phyloP scores from a whole-genome alignment of 345 rosid species.

The Corymbia maculata region DNA sequence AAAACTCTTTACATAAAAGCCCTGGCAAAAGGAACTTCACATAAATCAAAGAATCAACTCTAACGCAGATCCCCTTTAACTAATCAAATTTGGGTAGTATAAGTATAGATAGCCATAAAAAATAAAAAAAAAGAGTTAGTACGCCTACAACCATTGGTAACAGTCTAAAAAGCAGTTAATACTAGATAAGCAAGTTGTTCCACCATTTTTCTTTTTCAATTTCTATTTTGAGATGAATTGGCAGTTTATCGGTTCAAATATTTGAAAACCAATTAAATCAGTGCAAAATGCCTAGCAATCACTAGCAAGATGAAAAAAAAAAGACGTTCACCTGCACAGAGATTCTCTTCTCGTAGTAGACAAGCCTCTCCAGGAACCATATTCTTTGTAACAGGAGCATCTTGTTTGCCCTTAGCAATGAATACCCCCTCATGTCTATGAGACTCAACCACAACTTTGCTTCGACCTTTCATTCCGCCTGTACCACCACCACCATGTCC shows the following conservation, averaged over 20 bases:
- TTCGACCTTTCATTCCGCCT: slow-evolving; percentile 86
- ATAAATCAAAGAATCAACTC: background rate
- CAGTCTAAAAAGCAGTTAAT: background rate
- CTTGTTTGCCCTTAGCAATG: slow-evolving; percentile 84
- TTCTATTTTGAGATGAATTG: background rate
- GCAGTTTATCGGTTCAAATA: background rate
- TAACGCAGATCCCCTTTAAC: background rate
- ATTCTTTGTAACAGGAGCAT: slow-evolving; percentile 85
- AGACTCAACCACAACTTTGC: slow-evolving; percentile 71
- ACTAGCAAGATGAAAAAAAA: background rate
- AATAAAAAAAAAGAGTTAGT: background rate
- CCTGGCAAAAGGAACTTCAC: background rate
- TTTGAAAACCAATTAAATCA: background rate
- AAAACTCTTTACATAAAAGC: background rate
- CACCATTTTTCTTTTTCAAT: background rate
- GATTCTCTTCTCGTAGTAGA: slow-evolving; percentile 81
- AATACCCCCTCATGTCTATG: slow-evolving; percentile 85
- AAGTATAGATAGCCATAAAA: background rate
- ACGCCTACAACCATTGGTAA: background rate
- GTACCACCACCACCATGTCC: slow-evolving; percentile 29
- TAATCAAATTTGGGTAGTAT: background rate
- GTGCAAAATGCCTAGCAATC: background rate
- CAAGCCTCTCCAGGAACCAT: slow-evolving; percentile 84
- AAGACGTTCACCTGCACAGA: slow-evolving; percentile 57
- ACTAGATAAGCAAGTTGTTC: background rate